These are phyloP conservation scores for Asclepias syriaca DNA, from an alignment of 257 asterid genomes.

Conservation along the genomic window DNA sequence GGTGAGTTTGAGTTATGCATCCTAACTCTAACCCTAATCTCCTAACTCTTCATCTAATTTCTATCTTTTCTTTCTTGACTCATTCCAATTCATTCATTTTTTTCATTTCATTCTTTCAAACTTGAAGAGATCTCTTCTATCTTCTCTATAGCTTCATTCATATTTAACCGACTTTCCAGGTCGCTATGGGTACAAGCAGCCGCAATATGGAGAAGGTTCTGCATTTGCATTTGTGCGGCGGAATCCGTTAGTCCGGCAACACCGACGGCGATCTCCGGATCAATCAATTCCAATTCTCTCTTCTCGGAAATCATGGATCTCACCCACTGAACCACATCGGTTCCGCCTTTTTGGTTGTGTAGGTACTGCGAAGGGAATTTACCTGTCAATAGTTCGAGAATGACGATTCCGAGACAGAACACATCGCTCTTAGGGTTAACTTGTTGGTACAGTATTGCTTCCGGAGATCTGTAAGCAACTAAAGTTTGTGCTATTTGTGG, in stretches of 20 bases:
- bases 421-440: slow-evolving; percentile 79
- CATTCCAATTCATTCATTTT: neutral
- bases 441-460: slow-evolving; percentile 47
- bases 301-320: slow-evolving; percentile 39
- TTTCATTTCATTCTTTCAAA: slow-evolving; percentile 8
- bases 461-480: slow-evolving; percentile 61
- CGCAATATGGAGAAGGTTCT: slow-evolving; percentile 48
- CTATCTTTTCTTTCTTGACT: slow-evolving; percentile 9
- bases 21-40: slow-evolving; percentile 11
- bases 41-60: slow-evolving; percentile 13
- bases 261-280: slow-evolving; percentile 67
- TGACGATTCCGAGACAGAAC: slow-evolving; percentile 64
- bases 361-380: slow-evolving; percentile 81
- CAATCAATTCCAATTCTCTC: slow-evolving; percentile 50
- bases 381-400: slow-evolving; percentile 70
- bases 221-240: slow-evolving; percentile 60
- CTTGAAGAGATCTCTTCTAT: slow-evolving; percentile 50
- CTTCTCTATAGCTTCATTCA: slow-evolving; percentile 66
- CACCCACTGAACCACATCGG: slow-evolving; percentile 70
- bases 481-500: slow-evolving; percentile 47
- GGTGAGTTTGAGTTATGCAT: neutral
- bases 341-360: slow-evolving; percentile 75
- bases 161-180: slow-evolving; percentile 36
- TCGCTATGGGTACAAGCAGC: slow-evolving; percentile 60
- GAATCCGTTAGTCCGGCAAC: slow-evolving; percentile 25